phyloP scores from a whole-genome alignment of 1,284 basidiomycete species.

The Pyrrhoderma lamaoense region DNA sequence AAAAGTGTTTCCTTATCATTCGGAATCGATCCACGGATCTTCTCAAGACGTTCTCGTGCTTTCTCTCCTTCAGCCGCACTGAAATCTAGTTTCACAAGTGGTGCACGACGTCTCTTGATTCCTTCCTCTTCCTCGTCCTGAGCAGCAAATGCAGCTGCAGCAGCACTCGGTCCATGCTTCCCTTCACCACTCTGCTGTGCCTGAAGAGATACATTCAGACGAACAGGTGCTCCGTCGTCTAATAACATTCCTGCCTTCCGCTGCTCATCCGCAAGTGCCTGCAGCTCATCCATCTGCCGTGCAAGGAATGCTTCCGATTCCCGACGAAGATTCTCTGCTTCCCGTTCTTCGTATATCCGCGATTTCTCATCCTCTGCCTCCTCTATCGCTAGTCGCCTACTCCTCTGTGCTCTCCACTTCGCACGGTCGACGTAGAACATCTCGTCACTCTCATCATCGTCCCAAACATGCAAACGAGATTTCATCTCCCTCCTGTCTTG shows the following conservation, averaged over 20 bases:
- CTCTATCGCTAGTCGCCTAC: conserved; percentile 61
- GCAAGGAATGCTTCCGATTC: conserved; percentile 87
- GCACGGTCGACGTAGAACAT: conserved; percentile 76
- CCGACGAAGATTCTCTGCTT: conserved; percentile 72
- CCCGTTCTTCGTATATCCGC: conserved; percentile 72
- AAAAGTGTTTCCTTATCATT: conserved; percentile 68
- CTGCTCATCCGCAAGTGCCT: conserved; percentile 78
- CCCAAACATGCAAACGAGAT: conserved; percentile 72
- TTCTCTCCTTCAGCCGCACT: conserved; percentile 72
- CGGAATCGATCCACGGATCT: conserved; percentile 64
- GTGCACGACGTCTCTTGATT: conserved; percentile 71
- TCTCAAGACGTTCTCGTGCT: conserved; percentile 68
- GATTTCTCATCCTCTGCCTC: conserved; percentile 79
- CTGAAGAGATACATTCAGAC: conserved; percentile 67
- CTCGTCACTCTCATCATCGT: conserved; percentile 87
- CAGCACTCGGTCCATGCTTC: conserved; percentile 27
- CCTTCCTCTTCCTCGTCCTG: conserved; percentile 79
- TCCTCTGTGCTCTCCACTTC: conserved; percentile 70
- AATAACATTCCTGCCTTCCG: conserved; percentile 82
- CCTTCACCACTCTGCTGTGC: conserved; percentile 33
- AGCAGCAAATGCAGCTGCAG: conserved; percentile 58
- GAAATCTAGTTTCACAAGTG: conserved; percentile 82
- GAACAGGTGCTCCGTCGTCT: conserved; percentile 83
- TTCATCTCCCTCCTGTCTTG: conserved; percentile 66
- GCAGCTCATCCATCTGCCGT: conserved; percentile 87